Evolutionary conservation across 2,329 filamentous ascomycete species (phyloP).

Genomic region (Paecilomyces formosus): DNA sequence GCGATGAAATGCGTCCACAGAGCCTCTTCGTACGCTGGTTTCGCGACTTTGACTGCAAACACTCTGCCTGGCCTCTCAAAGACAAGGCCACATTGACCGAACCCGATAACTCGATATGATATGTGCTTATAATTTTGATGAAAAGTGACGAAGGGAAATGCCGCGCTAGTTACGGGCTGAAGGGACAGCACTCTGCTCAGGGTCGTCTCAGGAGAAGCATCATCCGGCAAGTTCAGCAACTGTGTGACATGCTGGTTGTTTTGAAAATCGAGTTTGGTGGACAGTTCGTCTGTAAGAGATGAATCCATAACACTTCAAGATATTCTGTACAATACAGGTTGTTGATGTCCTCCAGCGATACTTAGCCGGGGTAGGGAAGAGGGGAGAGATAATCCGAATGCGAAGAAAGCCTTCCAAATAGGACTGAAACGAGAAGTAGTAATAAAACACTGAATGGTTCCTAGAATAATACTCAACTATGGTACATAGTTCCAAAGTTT

Average conservation of each 20-base stretch:
- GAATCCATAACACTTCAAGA: too few relatives aligned
- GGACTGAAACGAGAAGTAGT: too few relatives aligned
- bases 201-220: neutral
- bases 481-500: neutral
- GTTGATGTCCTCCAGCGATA: too few relatives aligned
- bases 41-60: conserved; percentile 4
- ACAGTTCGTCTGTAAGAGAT: neutral
- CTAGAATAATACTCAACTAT: neutral
- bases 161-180: neutral
- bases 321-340: too few relatives aligned
- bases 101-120: conserved; percentile 3
- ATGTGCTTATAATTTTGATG: conserved; percentile 5
- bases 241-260: neutral
- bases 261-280: neutral
- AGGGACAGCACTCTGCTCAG: neutral
- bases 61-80: conserved; percentile 3
- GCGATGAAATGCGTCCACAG: conserved; percentile 7
- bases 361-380: too few relatives aligned
- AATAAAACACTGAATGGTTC: too few relatives aligned
- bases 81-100: conserved; percentile 9
- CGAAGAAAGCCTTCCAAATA: too few relatives aligned
- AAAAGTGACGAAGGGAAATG: neutral
- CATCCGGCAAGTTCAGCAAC: neutral
- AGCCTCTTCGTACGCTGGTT: conserved; percentile 3
- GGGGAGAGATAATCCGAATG: too few relatives aligned